Conservation (phyloP, 139 green algal species). For the Chlorella sp. region DNA sequence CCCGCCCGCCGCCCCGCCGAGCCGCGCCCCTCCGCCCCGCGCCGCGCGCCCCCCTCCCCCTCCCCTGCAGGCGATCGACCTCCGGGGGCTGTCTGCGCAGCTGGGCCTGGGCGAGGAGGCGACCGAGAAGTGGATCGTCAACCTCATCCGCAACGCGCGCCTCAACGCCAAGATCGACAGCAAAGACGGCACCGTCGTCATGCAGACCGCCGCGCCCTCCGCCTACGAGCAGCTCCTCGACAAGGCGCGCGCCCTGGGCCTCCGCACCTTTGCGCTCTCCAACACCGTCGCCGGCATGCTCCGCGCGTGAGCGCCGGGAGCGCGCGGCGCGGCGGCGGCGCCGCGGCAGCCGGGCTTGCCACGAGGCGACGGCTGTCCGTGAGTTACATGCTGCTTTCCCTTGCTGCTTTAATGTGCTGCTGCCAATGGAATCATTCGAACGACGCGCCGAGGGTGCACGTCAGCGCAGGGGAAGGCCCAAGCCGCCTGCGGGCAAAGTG, state of each 20-base stretch:
- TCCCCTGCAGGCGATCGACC: conserved; percentile 77
- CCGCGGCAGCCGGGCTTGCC: too few species aligned
- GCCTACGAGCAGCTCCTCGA: conserved; percentile 84
- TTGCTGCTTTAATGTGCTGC: too few species aligned
- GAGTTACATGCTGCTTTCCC: too few species aligned
- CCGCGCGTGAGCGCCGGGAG: conserved; percentile 1
- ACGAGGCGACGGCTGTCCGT: too few species aligned
- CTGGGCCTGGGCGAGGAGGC: conserved; percentile 84
- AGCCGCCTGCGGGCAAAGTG: too few species aligned
- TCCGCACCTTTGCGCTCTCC: conserved; percentile 88
- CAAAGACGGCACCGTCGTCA: conserved; percentile 92
- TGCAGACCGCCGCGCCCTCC: conserved; percentile 59
- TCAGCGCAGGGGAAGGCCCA: too few species aligned
- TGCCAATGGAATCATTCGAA: too few species aligned
- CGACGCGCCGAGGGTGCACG: too few species aligned
- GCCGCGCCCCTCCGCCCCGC: too few species aligned
- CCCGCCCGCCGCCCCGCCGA: not conserved
- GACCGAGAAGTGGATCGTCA: conserved; percentile 95
- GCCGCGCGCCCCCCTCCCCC: too few species aligned
- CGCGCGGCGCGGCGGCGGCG: too few species aligned
- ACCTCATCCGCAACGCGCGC: conserved; percentile 89
- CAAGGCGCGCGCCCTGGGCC: conserved; percentile 81
- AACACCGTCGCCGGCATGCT: conserved; percentile 78
- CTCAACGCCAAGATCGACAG: conserved; percentile 98
- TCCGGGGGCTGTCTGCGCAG: conserved; percentile 83